Evolutionary conservation across 176 grass and related monocot species (phyloP).

Genomic region (Bonia amplexicaulis): DNA sequence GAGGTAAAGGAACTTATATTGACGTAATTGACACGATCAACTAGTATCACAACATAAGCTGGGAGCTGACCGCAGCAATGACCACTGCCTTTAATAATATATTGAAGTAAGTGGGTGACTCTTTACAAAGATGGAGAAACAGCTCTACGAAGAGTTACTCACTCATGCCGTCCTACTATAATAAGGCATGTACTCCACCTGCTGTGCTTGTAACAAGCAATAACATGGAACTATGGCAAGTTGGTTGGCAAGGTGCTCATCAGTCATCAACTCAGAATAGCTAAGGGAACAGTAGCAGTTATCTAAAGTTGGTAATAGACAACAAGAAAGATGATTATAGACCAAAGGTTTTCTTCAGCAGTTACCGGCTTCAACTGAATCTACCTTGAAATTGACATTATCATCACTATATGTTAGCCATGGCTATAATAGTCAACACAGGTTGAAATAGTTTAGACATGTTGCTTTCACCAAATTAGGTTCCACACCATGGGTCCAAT

Average conservation of each 20-base stretch:
- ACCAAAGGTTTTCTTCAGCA: not conserved
- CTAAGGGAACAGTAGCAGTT: not conserved
- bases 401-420: not conserved
- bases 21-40: not conserved
- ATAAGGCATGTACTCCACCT: not conserved
- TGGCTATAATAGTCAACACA: not conserved
- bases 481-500: not conserved
- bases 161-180: not conserved
- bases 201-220: not conserved
- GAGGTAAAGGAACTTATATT: not conserved
- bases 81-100: not conserved
- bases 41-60: not conserved
- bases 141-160: not conserved
- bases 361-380: not conserved
- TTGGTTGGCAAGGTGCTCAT: not conserved
- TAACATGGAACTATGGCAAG: not conserved
- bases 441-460: not conserved
- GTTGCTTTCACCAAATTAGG: not conserved
- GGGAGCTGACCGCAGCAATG: not conserved
- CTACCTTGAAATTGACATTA: not conserved
- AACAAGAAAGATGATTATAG: not conserved
- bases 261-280: not conserved
- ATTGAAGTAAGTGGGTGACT: not conserved
- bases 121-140: not conserved
- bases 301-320: not conserved